These are phyloP conservation scores for Malassezia sympodialis DNA, from an alignment of 1,284 basidiomycete genomes.

Conservation along the genomic window DNA sequence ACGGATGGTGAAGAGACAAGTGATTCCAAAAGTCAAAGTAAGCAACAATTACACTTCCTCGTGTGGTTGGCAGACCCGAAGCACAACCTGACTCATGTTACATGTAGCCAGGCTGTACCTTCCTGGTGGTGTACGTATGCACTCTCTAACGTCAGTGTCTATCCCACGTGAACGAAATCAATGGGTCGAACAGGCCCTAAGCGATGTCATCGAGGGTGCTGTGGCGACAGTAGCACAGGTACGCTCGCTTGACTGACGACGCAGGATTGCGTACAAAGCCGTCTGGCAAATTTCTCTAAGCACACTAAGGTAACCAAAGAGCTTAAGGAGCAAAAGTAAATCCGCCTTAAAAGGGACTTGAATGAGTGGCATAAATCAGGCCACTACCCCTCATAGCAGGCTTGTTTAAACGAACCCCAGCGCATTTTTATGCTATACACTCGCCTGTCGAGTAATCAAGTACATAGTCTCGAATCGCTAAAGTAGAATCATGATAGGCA, in stretches of 20 bases:
- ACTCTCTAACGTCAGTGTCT: constrained; percentile 21
- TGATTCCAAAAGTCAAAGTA: neutral
- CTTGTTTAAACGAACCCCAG: neutral
- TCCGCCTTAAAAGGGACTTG: neutral
- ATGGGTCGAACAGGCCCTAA: constrained; percentile 44
- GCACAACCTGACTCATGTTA: constrained; percentile 36
- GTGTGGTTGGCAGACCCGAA: constrained; percentile 37
- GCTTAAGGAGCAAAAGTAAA: neutral
- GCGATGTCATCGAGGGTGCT: constrained; percentile 39
- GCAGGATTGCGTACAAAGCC: constrained; percentile 38
- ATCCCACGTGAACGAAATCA: constrained; percentile 37
- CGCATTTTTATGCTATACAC: constrained; percentile 14
- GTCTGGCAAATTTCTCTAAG: constrained; percentile 16
- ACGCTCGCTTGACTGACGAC: neutral
- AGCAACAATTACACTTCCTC: constrained; percentile 22
- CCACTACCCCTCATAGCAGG: neutral
- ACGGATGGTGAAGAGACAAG: neutral
- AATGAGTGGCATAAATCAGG: neutral
- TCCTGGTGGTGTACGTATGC: constrained; percentile 35
- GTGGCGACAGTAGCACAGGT: constrained; percentile 35
- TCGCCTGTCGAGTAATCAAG: constrained; percentile 1
- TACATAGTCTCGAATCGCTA: neutral
- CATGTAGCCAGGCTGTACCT: constrained; percentile 38
- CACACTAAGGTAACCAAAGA: neutral
- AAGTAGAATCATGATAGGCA: neutral